Conservation (phyloP, 192 early-diverging fungal genomes). For the Backusella westeae region DNA sequence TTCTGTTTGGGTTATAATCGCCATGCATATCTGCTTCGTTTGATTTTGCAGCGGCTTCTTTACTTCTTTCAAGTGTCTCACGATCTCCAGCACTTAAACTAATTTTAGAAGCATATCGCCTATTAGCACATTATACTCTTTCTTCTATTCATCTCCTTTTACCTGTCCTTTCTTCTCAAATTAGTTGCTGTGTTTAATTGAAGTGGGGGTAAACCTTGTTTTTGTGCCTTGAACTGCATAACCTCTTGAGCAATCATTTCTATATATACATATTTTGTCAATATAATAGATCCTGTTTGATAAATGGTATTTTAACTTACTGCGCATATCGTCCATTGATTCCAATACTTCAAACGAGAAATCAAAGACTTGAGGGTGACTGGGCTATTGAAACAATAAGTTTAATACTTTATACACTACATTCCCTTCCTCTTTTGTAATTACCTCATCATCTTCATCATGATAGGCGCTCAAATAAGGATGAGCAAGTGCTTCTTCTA, state of each 20-base stretch:
- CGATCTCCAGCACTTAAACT: constrained; percentile 51
- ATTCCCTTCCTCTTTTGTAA: neutral
- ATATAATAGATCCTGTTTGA: constrained; percentile 1
- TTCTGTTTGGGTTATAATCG: constrained; percentile 35
- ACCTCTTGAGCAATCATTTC: constrained; percentile 82
- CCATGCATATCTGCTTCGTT: constrained; percentile 26
- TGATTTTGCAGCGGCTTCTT: constrained; percentile 15
- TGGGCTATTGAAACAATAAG: constrained; percentile 42
- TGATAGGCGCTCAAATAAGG: constrained; percentile 78
- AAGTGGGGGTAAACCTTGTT: constrained; percentile 43
- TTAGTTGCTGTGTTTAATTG: constrained; percentile 33
- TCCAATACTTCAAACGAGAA: constrained; percentile 78
- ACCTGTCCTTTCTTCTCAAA: constrained; percentile 43
- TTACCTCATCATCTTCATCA: constrained; percentile 42
- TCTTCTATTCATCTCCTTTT: neutral
- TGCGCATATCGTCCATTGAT: constrained; percentile 74
- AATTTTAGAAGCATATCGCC: neutral
- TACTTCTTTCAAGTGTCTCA: constrained; percentile 38
- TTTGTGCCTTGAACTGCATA: constrained; percentile 73
- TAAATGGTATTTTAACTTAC: constrained; percentile 35
- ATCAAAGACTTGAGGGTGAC: constrained; percentile 66
- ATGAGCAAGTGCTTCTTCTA: constrained; percentile 88
- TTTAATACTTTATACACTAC: neutral
- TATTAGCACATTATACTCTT: neutral
- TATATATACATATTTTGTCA: constrained; percentile 24